A percentile compares a stretch with the other conserved stretches of the same genome.
These are phyloP conservation scores for Vitis amurensis DNA, from an alignment of 164 flowering plant genomes.

Conservation along the genomic window DNA sequence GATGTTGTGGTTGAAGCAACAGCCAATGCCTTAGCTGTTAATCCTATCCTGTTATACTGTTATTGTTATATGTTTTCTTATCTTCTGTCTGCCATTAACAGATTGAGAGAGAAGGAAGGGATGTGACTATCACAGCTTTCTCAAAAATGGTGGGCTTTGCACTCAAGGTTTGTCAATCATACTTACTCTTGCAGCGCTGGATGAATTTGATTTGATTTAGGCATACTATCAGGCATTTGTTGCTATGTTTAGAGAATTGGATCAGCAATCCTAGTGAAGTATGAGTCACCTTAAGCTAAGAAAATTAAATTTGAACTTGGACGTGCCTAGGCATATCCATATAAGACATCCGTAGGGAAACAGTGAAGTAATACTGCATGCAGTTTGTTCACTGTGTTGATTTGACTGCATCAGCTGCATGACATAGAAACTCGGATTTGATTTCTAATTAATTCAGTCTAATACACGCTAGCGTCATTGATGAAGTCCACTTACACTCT, in stretches of 20 bases:
- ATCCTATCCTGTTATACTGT: neutral
- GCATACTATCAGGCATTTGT: too few species aligned
- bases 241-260: neutral
- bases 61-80: neutral
- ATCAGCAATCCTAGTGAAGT: neutral
- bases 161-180: slow-evolving; percentile 62
- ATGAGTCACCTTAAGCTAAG: neutral
- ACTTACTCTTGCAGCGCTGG: neutral
- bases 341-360: neutral
- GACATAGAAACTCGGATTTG: neutral
- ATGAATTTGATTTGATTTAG: neutral
- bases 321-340: too few species aligned
- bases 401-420: neutral
- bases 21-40: neutral
- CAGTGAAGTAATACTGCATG: neutral
- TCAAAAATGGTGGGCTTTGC: slow-evolving; percentile 93
- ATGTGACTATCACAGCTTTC: slow-evolving; percentile 83
- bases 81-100: slow-evolving; percentile 21
- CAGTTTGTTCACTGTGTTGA: neutral
- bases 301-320: neutral
- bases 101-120: slow-evolving; percentile 88
- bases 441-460: neutral
- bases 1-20: too few species aligned
- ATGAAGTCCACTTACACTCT: neutral
- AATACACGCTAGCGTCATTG: neutral